Conservation (phyloP, 2,329 filamentous ascomycete species). For the Penicillium griseofulvum region DNA sequence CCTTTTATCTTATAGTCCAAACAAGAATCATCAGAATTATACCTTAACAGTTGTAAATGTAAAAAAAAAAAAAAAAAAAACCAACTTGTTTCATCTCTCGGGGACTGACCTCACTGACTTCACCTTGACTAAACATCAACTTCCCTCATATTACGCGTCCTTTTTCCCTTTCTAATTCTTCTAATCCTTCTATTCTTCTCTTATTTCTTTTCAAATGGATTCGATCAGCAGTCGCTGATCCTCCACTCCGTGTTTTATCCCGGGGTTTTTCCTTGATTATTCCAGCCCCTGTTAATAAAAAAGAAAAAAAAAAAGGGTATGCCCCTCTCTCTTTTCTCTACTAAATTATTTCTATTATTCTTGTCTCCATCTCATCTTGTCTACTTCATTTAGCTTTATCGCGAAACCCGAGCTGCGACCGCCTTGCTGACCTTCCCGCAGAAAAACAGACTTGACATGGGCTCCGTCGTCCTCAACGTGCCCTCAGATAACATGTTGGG, state of each 20-base stretch:
- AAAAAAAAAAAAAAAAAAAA: too few relatives aligned
- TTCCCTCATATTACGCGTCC: not conserved
- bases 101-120: slow-evolving; percentile 6
- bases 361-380: too few relatives aligned
- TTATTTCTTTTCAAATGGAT: not conserved
- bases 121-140: not conserved
- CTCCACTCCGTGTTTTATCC: not conserved
- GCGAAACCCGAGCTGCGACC: slow-evolving; percentile 4
- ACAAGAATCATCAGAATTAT: too few relatives aligned
- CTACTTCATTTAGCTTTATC: not conserved
- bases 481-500: slow-evolving; percentile 66
- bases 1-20: too few relatives aligned
- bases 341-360: slow-evolving; percentile 1
- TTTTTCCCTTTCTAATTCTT: too few relatives aligned
- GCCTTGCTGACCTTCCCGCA: slow-evolving; percentile 12
- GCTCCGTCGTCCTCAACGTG: slow-evolving; percentile 61
- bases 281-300: not conserved
- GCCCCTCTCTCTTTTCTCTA: not conserved
- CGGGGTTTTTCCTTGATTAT: not conserved
- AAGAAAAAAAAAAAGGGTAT: slow-evolving; percentile 2
- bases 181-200: not conserved
- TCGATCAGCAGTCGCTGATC: slow-evolving; percentile 8
- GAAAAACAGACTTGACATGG: slow-evolving; percentile 46
- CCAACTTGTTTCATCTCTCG: slow-evolving; percentile 6
- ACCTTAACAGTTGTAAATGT: too few relatives aligned